Evolutionary conservation across 805 yeast genomes (phyloP).

Genomic region (Candida xyloterini): DNA sequence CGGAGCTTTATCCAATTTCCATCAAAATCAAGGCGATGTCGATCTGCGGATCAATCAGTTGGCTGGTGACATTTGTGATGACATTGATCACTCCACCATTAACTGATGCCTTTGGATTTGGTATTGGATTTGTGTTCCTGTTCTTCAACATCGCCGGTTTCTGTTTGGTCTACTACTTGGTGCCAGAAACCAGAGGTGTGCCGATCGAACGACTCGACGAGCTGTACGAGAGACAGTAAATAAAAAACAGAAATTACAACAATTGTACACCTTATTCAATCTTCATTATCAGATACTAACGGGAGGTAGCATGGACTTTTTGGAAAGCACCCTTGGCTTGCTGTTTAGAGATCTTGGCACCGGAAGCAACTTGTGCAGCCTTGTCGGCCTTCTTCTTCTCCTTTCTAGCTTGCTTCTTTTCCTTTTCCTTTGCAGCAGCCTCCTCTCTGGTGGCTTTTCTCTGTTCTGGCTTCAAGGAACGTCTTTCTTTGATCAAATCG

Average conservation of each 20-base stretch:
- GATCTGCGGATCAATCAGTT: slow-evolving; percentile 59
- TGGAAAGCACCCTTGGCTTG: slow-evolving; percentile 98
- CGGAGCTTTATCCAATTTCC: slow-evolving; percentile 63
- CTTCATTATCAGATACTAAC: slow-evolving; percentile 49
- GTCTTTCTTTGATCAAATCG: slow-evolving; percentile 97
- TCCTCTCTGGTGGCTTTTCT: slow-evolving; percentile 97
- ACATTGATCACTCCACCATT: slow-evolving; percentile 70
- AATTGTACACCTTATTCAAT: slow-evolving; percentile 4
- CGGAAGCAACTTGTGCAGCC: slow-evolving; percentile 78
- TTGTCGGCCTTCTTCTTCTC: slow-evolving; percentile 93
- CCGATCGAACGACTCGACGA: slow-evolving; percentile 24
- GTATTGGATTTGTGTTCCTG: slow-evolving; percentile 59
- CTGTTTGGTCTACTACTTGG: slow-evolving; percentile 25
- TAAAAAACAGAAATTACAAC: slow-evolving; percentile 4
- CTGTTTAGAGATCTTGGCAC: slow-evolving; percentile 85
- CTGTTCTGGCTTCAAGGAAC: slow-evolving; percentile 91
- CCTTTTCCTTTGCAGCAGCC: slow-evolving; percentile 80
- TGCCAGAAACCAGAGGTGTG: slow-evolving; percentile 34
- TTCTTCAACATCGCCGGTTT: slow-evolving; percentile 20
- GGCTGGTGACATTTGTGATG: slow-evolving; percentile 63
- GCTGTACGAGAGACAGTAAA: slow-evolving; percentile 15
- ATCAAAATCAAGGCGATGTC: slow-evolving; percentile 53
- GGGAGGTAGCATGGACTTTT: slow-evolving; percentile 95
- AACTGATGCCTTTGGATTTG: slow-evolving; percentile 57
- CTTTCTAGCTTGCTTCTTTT: slow-evolving; percentile 86